These are phyloP conservation scores for Voacanga thouarsii DNA, from an alignment of 257 asterid species.

Conservation along the genomic window DNA sequence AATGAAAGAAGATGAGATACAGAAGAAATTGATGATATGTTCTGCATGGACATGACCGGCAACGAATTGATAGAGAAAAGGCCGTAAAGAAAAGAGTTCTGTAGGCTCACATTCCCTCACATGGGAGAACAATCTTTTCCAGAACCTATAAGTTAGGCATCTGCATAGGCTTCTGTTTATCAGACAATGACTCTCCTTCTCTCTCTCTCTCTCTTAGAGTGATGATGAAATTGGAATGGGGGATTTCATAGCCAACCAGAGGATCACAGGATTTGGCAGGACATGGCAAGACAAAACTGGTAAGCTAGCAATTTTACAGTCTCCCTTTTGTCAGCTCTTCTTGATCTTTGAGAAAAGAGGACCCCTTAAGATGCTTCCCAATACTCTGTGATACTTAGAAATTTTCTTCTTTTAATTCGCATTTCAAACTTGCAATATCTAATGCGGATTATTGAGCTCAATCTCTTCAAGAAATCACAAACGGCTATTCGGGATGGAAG, in stretches of 20 bases:
- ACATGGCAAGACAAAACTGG: not conserved
- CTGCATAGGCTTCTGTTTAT: constrained; percentile 35
- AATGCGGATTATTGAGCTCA: too few relatives aligned
- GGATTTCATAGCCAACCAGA: not conserved
- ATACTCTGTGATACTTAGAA: not conserved
- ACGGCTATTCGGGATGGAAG: too few relatives aligned
- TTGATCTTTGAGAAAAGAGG: not conserved
- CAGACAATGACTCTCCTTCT: constrained; percentile 28
- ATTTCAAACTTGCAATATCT: not conserved
- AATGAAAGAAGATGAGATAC: too few relatives aligned
- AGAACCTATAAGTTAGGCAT: constrained; percentile 29
- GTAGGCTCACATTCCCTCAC: constrained; percentile 50
- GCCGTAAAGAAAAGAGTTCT: not conserved
- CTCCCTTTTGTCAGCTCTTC: not conserved
- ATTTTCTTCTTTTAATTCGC: not conserved
- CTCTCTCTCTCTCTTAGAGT: not conserved
- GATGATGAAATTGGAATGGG: constrained; percentile 15
- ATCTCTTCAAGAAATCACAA: too few relatives aligned
- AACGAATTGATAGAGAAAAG: not conserved
- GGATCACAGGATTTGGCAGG: constrained; percentile 1
- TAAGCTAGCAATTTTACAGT: not conserved
- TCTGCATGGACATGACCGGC: not conserved
- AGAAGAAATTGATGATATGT: not conserved
- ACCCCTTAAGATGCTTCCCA: not conserved
- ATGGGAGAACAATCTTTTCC: constrained; percentile 51